Evolutionary conservation across 2,329 filamentous ascomycete genomes (phyloP).

Genomic region (Fonsecaea monophora): DNA sequence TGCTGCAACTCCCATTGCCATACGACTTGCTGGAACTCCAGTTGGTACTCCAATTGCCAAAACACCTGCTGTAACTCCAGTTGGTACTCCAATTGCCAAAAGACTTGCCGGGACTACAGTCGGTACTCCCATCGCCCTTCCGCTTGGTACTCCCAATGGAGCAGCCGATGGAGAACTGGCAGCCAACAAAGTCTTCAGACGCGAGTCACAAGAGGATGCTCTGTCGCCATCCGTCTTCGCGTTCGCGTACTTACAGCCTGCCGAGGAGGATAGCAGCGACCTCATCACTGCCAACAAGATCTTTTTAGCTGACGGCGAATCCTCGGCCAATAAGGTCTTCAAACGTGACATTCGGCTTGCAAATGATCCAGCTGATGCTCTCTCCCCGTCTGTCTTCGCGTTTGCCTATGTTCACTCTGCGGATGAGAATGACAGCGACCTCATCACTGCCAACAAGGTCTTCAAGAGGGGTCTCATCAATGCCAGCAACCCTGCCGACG

Average conservation of each 20-base stretch:
- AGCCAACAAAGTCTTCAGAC: neutral
- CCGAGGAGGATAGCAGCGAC: neutral
- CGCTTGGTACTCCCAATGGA: neutral
- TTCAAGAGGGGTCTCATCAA: no score
- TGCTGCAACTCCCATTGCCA: neutral
- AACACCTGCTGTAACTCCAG: no score
- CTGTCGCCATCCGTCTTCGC: neutral
- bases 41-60: no score
- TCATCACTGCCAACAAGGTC: no score
- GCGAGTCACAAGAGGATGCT: neutral
- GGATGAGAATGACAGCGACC: no score
- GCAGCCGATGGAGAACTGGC: neutral
- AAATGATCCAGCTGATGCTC: neutral
- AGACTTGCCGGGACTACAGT: neutral
- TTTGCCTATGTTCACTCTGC: no score
- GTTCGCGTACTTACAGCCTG: neutral
- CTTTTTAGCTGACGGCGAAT: no score
- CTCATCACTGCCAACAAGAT: neutral
- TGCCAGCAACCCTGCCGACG: no score
- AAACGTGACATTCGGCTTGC: neutral
- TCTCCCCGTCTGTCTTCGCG: no score
- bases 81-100: neutral
- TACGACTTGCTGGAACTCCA: neutral
- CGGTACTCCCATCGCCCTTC: neutral
- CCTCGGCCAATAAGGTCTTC: neutral